Evolutionary conservation across 495 filamentous ascomycete species (phyloP).

Genomic region (Xylaria sp.): DNA sequence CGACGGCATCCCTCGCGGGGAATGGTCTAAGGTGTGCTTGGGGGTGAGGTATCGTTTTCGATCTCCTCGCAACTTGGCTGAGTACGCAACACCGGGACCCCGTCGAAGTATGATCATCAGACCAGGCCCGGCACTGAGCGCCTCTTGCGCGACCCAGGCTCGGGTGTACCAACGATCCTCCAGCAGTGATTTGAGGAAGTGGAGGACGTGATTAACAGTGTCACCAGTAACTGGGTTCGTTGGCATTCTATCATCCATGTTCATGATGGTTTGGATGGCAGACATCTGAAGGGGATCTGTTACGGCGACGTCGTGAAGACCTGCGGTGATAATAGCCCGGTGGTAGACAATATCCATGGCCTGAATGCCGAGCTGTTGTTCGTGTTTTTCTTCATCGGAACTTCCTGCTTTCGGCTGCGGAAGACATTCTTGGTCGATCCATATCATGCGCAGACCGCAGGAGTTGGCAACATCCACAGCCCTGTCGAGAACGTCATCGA

Average conservation of each 20-base stretch:
- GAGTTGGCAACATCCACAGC: conserved; percentile 18
- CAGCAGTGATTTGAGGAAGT: conserved; percentile 8
- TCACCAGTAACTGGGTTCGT: background rate
- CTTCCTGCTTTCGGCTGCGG: conserved; percentile 1
- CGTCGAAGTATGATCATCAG: conserved; percentile 8
- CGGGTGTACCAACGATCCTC: conserved; percentile 19
- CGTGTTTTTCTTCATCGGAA: conserved; percentile 1
- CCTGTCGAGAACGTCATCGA: conserved; percentile 12
- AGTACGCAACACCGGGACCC: background rate
- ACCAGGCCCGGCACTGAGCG: background rate
- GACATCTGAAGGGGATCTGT: background rate
- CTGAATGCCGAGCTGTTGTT: conserved; percentile 19
- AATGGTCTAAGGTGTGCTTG: background rate
- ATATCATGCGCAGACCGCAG: conserved; percentile 17
- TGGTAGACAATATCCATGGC: conserved; percentile 24
- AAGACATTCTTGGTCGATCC: conserved; percentile 21
- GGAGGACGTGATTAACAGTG: background rate
- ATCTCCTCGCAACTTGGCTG: background rate
- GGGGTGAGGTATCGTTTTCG: background rate
- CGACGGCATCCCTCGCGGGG: background rate
- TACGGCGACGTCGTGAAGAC: conserved; percentile 5
- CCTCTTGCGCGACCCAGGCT: conserved; percentile 16
- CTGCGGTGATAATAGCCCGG: conserved; percentile 8
- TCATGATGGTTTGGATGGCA: background rate
- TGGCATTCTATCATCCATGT: background rate